These are phyloP conservation scores for Mentha longifolia DNA, from an alignment of 257 asterid genomes.

Conservation along the genomic window DNA sequence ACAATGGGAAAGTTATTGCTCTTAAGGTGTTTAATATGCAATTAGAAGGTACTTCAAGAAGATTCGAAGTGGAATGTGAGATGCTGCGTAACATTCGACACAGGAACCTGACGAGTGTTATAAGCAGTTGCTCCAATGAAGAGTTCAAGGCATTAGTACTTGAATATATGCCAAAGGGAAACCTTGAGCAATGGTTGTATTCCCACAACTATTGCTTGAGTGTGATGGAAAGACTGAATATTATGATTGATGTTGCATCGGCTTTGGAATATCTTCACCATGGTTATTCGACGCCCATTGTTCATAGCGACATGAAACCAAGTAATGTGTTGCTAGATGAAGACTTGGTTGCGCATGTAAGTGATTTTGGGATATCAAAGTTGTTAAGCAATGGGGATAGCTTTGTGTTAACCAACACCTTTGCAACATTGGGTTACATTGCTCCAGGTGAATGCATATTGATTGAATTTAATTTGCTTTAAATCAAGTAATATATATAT, in stretches of 20 bases:
- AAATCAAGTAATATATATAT: too few relatives aligned
- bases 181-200: constrained; percentile 19
- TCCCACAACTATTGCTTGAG: neutral
- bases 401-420: neutral
- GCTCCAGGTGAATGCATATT: constrained; percentile 18
- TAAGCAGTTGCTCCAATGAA: constrained; percentile 22
- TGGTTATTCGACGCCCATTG: constrained; percentile 10
- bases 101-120: constrained; percentile 10
- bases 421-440: constrained; percentile 17
- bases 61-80: constrained; percentile 9
- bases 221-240: neutral
- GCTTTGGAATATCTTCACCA: constrained; percentile 24
- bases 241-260: constrained; percentile 17
- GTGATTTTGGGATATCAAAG: constrained; percentile 20
- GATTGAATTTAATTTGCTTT: too few relatives aligned
- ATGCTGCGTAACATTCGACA: neutral
- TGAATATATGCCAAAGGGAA: constrained; percentile 20
- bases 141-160: constrained; percentile 14
- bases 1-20: neutral
- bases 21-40: neutral
- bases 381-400: neutral
- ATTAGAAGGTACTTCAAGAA: neutral
- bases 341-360: constrained; percentile 10
- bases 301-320: constrained; percentile 16
- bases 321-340: constrained; percentile 16